phyloP scores from a whole-genome alignment of 2,329 filamentous ascomycete species.

The Dichotomopilus funicola region DNA sequence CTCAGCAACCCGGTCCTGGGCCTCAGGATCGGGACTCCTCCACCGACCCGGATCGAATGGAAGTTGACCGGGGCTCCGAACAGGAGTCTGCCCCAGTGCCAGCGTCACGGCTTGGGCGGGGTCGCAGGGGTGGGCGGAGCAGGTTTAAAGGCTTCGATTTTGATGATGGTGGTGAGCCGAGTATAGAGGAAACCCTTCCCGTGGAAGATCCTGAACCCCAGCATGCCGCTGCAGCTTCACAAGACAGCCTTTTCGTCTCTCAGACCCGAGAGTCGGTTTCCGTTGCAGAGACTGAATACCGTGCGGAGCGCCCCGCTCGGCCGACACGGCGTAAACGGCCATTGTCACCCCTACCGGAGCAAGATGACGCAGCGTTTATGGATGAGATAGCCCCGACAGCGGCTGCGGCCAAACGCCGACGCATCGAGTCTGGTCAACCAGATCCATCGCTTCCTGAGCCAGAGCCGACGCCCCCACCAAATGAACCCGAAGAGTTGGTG shows the following conservation, averaged over 20 bases:
- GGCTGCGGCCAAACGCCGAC: constrained; percentile 70
- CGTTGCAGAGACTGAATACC: constrained; percentile 7
- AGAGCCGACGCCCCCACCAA: constrained; percentile 18
- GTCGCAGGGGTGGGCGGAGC: constrained; percentile 30
- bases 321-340: constrained; percentile 39
- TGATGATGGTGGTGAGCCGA: constrained; percentile 35
- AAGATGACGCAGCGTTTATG: constrained; percentile 50
- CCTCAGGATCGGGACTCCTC: background rate
- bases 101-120: constrained; percentile 17
- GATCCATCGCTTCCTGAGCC: constrained; percentile 28
- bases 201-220: constrained; percentile 2
- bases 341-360: constrained; percentile 34
- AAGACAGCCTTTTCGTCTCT: constrained; percentile 49
- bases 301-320: background rate
- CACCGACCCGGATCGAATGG: constrained; percentile 19
- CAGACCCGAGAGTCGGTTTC: constrained; percentile 34
- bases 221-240: constrained; percentile 25
- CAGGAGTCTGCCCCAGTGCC: constrained; percentile 22
- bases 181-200: constrained; percentile 20
- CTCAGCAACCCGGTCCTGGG: constrained; percentile 21
- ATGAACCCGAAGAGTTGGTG: constrained; percentile 22
- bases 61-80: constrained; percentile 21
- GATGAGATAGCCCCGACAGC: constrained; percentile 70
- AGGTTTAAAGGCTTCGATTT: constrained; percentile 69
- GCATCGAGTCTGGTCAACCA: constrained; percentile 52